A percentile compares a stretch with the other conserved stretches of the same genome.
These are phyloP conservation scores for Trichoderma atroviride DNA, from an alignment of 2,329 filamentous ascomycete species.

Conservation along the genomic window DNA sequence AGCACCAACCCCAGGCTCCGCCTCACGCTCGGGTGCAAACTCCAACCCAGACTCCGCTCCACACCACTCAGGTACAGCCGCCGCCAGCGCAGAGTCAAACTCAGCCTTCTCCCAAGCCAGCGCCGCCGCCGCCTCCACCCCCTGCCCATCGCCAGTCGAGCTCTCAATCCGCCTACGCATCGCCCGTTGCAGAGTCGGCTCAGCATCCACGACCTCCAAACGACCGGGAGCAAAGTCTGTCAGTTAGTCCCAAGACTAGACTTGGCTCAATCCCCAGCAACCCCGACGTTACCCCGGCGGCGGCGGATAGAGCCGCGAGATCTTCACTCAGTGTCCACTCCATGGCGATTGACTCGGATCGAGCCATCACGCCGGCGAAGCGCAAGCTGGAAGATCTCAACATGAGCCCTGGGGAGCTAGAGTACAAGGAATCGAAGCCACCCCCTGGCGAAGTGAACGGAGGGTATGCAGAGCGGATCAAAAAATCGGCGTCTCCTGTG, in stretches of 20 bases:
- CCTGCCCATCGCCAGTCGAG: constrained; percentile 42
- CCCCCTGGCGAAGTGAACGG: constrained; percentile 56
- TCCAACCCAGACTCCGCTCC: constrained; percentile 22
- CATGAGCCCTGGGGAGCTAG: constrained; percentile 54
- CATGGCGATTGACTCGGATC: constrained; percentile 38
- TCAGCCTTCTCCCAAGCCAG: constrained; percentile 42
- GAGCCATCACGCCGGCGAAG: constrained; percentile 44
- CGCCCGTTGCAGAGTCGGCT: constrained; percentile 45
- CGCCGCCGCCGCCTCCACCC: constrained; percentile 33
- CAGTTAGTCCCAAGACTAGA: constrained; percentile 77
- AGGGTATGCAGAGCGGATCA: constrained; percentile 29
- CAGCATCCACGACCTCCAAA: constrained; percentile 57
- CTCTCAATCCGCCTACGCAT: constrained; percentile 47
- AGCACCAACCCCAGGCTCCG: neutral
- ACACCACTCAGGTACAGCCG: constrained; percentile 30
- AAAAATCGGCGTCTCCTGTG: constrained; percentile 39
- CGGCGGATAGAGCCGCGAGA: constrained; percentile 36
- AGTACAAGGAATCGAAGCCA: constrained; percentile 52
- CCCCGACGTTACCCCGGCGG: constrained; percentile 36
- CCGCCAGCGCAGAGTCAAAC: constrained; percentile 32
- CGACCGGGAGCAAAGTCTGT: constrained; percentile 71
- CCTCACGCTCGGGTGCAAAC: neutral
- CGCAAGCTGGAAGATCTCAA: constrained; percentile 46
- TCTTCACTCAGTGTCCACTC: constrained; percentile 31
- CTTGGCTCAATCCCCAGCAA: constrained; percentile 56